These are phyloP conservation scores for Rhynchospora breviuscula DNA, from an alignment of 176 grass and related monocot genomes.

Conservation along the genomic window DNA sequence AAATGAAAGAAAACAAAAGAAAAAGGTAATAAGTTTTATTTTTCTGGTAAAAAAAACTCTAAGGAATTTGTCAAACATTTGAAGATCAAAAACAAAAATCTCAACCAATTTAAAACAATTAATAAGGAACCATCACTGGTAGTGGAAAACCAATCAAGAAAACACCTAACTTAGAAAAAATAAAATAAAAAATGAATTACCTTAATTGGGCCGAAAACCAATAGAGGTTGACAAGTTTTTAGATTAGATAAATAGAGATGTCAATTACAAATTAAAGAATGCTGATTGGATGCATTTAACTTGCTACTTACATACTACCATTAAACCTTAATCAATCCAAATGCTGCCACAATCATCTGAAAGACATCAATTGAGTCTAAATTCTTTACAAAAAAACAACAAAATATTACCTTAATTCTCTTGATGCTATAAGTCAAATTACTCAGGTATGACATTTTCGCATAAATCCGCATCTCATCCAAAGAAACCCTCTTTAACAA, in stretches of 20 bases:
- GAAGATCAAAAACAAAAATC: background rate
- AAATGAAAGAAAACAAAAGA: slow-evolving; percentile 13
- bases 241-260: too few species aligned
- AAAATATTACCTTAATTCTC: slow-evolving; percentile 52
- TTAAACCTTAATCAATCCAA: background rate
- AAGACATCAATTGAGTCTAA: background rate
- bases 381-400: background rate
- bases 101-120: background rate
- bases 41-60: background rate
- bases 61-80: slow-evolving; percentile 1
- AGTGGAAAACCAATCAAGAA: too few species aligned
- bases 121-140: too few species aligned
- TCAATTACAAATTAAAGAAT: too few species aligned
- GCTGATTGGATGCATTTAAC: too few species aligned
- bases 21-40: background rate
- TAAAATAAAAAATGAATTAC: too few species aligned
- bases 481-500: slow-evolving; percentile 62
- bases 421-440: slow-evolving; percentile 70
- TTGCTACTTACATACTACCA: background rate
- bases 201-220: too few species aligned
- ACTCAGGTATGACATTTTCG: slow-evolving; percentile 76
- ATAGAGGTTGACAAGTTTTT: too few species aligned
- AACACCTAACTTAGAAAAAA: too few species aligned
- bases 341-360: background rate
- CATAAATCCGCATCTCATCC: slow-evolving; percentile 43